phyloP scores from a whole-genome alignment of 1,284 basidiomycete genomes.

The Pyrrhoderma noxium region DNA sequence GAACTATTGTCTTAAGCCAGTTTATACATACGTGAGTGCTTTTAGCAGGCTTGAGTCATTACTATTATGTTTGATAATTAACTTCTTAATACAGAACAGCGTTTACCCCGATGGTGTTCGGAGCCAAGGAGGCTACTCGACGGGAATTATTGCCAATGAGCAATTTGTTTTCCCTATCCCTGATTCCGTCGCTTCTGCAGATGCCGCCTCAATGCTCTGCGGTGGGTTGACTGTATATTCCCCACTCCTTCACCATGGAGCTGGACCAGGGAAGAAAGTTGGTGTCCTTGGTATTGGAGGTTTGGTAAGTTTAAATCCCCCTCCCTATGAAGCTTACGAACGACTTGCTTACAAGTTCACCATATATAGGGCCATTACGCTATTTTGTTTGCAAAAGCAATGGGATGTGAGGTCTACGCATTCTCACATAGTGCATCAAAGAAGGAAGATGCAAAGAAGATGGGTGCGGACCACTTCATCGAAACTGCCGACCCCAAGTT shows the following conservation, averaged over 20 bases:
- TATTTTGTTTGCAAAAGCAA: constrained; percentile 40
- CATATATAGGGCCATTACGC: constrained; percentile 36
- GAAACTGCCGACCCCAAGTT: constrained; percentile 27
- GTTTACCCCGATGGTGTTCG: constrained; percentile 47
- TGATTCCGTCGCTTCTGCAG: constrained; percentile 43
- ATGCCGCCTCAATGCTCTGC: constrained; percentile 51
- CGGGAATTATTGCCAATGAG: constrained; percentile 57
- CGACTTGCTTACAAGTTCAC: not conserved
- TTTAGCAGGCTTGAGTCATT: not conserved
- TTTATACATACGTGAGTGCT: constrained; percentile 28
- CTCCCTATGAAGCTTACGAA: not conserved
- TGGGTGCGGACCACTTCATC: constrained; percentile 38
- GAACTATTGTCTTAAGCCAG: constrained; percentile 37
- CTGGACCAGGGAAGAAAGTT: constrained; percentile 58
- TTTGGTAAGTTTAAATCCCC: constrained; percentile 11
- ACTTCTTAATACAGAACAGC: constrained; percentile 27
- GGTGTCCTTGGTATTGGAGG: constrained; percentile 63
- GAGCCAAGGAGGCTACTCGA: constrained; percentile 57
- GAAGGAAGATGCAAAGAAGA: constrained; percentile 39
- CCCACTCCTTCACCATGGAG: constrained; percentile 53
- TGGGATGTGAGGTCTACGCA: constrained; percentile 45
- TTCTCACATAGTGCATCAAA: constrained; percentile 43
- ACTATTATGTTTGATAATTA: not conserved
- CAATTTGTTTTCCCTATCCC: constrained; percentile 69
- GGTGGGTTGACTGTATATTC: constrained; percentile 63